Evolutionary conservation across 2,329 filamentous ascomycete genomes (phyloP), one percentile per base, ranked within the genome.

Genomic region (Parafenestella ontariensis): DNA sequence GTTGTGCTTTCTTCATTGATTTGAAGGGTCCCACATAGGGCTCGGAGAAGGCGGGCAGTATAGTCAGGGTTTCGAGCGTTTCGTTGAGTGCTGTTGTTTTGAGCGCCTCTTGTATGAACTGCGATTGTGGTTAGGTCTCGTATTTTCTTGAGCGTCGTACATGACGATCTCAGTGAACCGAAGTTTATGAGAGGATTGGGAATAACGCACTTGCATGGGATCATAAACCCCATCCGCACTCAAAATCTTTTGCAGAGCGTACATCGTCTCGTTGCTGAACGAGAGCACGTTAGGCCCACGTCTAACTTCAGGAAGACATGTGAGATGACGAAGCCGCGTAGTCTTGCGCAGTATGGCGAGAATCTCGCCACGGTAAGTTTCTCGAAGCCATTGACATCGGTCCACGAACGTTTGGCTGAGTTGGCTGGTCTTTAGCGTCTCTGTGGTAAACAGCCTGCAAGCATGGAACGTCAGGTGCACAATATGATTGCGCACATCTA

Each of bases 281-380:
- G 10, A 5, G 9, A 29, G 5, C 24, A 29, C n/a, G 7, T 11
- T 29, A 2, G 26, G 11, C 17, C 23, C 24, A 1, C n/a, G 41
- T 15, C 3, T 29, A 5, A 6, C 23, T 15, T 43, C 24, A 11
- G 5, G 60, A 64, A 39, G 18, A 46, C 21, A 53, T 15, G 36
- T 39, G 18, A 34, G 8, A 36, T 46, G 44, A 9, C 15, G 20
- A 11, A 46, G 20, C 15, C 44, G 44, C 15, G 31, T 13, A 9
- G 44, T 46, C n/a, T 23, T 21, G 44, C n/a, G 20, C 13, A 46
- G 15, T 17, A 46, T 24, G 13, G 23, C n/a, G 31, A 23, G 13
- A 1, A 46, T 2, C 2, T 29, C 17, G 4, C 23, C 18, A 5
- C 15, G 2, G 8, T 31, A 24, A 31, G 9, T 43, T 3, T n/a